These are phyloP conservation scores for Diospyros kaki DNA, from an alignment of 148 eudicot species.

Conservation along the genomic window DNA sequence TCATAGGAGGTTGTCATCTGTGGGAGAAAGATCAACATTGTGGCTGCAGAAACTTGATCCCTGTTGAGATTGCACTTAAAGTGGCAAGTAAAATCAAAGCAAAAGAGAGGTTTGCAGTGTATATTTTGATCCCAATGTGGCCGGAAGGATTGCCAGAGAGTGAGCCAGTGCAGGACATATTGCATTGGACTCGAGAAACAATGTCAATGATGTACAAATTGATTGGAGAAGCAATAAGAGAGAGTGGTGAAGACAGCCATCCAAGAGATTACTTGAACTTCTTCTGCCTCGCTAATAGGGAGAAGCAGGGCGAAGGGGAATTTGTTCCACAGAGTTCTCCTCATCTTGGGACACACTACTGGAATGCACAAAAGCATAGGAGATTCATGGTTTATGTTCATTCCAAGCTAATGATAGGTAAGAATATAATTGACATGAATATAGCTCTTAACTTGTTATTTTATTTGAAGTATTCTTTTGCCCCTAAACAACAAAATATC, in stretches of 20 bases:
- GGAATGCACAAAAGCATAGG: slow-evolving; percentile 70
- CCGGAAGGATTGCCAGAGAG: slow-evolving; percentile 90
- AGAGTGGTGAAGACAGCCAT: slow-evolving; percentile 49
- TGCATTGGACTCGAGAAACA: slow-evolving; percentile 86
- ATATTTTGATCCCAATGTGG: slow-evolving; percentile 93
- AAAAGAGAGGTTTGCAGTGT: slow-evolving; percentile 69
- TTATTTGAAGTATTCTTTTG: no score
- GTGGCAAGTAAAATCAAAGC: slow-evolving; percentile 69
- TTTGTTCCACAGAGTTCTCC: slow-evolving; percentile 69
- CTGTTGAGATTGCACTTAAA: slow-evolving; percentile 84
- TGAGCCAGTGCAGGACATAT: slow-evolving; percentile 73
- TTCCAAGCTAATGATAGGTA: slow-evolving; percentile 98
- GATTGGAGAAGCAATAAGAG: slow-evolving; percentile 63
- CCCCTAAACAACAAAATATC: no score
- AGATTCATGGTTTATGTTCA: slow-evolving; percentile 96
- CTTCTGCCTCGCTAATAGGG: slow-evolving; percentile 94
- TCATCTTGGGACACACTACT: slow-evolving; percentile 61
- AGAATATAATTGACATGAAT: background rate
- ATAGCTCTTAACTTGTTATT: no score
- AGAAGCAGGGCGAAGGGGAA: slow-evolving; percentile 52
- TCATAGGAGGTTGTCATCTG: slow-evolving; percentile 71
- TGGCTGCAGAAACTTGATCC: slow-evolving; percentile 82
- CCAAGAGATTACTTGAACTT: slow-evolving; percentile 86
- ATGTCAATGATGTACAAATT: slow-evolving; percentile 83
- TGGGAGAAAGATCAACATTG: slow-evolving; percentile 71